Percentiles rank a stretch among this genome's conserved stretches.
These are phyloP conservation scores for Paramecium octaurelia DNA, from an alignment of 73 alveolate species.

Conservation along the genomic window DNA sequence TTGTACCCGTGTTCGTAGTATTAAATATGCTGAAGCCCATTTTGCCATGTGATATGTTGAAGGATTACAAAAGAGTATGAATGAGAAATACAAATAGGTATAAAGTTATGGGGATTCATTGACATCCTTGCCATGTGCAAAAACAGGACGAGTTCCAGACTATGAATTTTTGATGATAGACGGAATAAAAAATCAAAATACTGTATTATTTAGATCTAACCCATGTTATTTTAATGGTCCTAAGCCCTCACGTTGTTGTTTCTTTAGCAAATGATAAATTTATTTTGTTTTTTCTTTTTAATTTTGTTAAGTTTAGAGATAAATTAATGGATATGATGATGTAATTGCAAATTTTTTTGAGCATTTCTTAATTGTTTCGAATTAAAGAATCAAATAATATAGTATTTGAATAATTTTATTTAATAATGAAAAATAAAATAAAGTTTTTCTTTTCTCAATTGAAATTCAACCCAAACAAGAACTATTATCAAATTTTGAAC, in stretches of 20 bases:
- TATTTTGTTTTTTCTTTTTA: neutral
- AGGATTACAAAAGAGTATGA: neutral
- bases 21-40: neutral
- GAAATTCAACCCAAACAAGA: conserved; percentile 25
- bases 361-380: neutral
- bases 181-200: neutral
- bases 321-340: neutral
- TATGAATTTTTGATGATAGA: neutral
- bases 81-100: neutral
- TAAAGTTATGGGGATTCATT: neutral
- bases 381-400: neutral
- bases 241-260: neutral
- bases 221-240: neutral
- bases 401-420: neutral
- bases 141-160: conserved; percentile 13
- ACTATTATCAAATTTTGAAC: conserved; percentile 22
- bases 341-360: neutral
- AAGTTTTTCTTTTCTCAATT: neutral
- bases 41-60: neutral
- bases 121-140: neutral
- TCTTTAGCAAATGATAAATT: neutral
- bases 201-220: neutral
- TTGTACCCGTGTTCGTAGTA: conserved; percentile 15
- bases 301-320: neutral
- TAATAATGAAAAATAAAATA: neutral